Conservation (phyloP, 139 green algal species). For the Picochlorum sp. region DNA sequence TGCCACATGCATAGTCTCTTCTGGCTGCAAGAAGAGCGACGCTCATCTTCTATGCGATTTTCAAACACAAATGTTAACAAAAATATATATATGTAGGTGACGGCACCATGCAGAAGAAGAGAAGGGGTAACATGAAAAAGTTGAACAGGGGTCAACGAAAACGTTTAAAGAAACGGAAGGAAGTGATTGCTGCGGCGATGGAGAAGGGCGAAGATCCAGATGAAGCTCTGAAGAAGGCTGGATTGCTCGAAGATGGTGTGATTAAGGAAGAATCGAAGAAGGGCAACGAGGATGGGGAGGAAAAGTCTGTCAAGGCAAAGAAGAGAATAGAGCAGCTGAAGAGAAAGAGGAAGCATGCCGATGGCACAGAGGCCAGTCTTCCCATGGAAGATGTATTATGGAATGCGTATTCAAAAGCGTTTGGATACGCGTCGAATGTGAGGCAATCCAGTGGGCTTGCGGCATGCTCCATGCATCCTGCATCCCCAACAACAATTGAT, state of each 20-base stretch:
- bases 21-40: no score
- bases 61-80: no score
- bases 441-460: not conserved
- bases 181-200: not conserved
- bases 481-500: not conserved
- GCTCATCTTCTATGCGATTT: no score
- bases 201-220: not conserved
- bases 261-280: not conserved
- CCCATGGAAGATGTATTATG: not conserved
- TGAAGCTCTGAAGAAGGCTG: not conserved
- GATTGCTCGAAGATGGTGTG: not conserved
- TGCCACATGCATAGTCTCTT: not conserved
- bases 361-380: not conserved
- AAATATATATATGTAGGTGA: not conserved
- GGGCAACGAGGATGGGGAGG: not conserved
- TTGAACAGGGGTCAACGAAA: slow-evolving; percentile 7
- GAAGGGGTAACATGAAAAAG: slow-evolving; percentile 9
- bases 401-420: not conserved
- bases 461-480: not conserved
- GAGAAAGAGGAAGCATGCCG: not conserved
- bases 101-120: slow-evolving; percentile 6
- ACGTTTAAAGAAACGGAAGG: not conserved
- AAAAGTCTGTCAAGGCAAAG: not conserved
- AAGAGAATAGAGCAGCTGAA: slow-evolving; percentile 1
- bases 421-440: not conserved